These are phyloP conservation scores for Cyclocybe aegerita DNA, from an alignment of 768 basidiomycete genomes.

Conservation along the genomic window DNA sequence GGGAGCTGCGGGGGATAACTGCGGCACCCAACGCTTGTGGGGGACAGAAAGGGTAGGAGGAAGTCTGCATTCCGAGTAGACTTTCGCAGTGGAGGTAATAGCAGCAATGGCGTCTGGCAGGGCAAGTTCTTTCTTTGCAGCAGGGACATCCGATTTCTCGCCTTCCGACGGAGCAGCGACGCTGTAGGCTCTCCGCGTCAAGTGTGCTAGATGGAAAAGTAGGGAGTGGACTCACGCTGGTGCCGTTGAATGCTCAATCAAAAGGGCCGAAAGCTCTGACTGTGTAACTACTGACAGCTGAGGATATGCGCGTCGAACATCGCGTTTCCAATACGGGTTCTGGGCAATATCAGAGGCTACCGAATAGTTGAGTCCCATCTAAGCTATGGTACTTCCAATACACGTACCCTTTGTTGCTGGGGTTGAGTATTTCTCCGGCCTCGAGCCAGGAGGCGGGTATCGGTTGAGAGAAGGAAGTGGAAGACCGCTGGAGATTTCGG, in stretches of 20 bases:
- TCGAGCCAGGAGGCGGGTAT: conserved; percentile 85
- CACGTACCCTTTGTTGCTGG: conserved; percentile 82
- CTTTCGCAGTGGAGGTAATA: conserved; percentile 53
- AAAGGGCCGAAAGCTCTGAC: conserved; percentile 71
- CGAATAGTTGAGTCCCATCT: not conserved
- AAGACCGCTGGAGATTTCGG: conserved; percentile 88
- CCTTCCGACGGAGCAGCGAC: conserved; percentile 51
- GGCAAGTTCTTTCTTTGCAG: conserved; percentile 47
- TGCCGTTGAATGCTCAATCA: conserved; percentile 74
- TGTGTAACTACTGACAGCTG: conserved; percentile 89
- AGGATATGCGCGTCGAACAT: conserved; percentile 91
- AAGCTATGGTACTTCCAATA: not conserved
- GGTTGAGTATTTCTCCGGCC: conserved; percentile 82
- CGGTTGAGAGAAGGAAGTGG: conserved; percentile 73
- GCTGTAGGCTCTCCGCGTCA: conserved; percentile 29
- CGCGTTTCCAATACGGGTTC: conserved; percentile 96
- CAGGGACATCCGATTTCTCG: conserved; percentile 45
- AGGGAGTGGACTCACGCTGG: conserved; percentile 52
- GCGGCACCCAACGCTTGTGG: conserved; percentile 73
- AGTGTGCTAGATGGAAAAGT: not conserved
- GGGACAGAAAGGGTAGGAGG: conserved; percentile 75
- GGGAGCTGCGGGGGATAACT: conserved; percentile 73
- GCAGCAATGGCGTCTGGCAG: conserved; percentile 72
- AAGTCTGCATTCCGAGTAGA: conserved; percentile 61
- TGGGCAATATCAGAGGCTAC: conserved; percentile 82